Base-by-base conservation (phyloP, 2,329 filamentous ascomycete genomes). In the Alternaria triticimaculans region DNA sequence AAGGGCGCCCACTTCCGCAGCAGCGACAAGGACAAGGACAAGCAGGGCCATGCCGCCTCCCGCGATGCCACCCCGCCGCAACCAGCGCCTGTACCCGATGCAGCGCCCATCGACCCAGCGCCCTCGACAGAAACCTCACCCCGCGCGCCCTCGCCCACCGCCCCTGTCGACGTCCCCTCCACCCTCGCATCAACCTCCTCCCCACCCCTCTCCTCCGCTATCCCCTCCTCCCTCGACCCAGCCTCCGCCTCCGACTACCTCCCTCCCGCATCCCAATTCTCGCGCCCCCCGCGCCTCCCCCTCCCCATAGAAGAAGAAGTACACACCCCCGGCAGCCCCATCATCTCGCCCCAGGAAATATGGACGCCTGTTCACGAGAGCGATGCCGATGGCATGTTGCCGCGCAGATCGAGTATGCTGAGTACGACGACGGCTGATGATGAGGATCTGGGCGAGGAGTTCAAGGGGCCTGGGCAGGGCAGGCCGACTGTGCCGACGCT, bases 251-350 rank as follows among this genome's bases (percentile, higher is more conserved):
- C 70, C 30, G 82, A 81, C 68, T 76, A 82, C 80, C 69, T 79
- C 64, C 67, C 77, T 70, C 64, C 80, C 69, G 65, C 77, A 21
- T 75, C 80, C 72, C 78, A 86, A 80, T 84, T 83, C 82, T 81
- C 86, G 62, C 87, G 91, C n/a, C 95, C 95, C 49, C 95, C 95
- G 55, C 91, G 95, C 64, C 85, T 98, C 74, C 95, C 95, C 62
- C 87, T 98, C 63, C 94, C 95, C 58, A 97, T 98, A 73, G 94
- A 96, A 73, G 93, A 97, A 83, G 94, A 97, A 78, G 87, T 92
- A 14, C 90, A 96, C 72, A 93, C 92, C 1, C 95, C 95, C 2
- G 94, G 94, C 25, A 97, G 94, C 48, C 95, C 95, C 58, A 95
- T 97, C 68, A 88, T 95, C 66, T 89, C 91, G 7, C 87, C 93